These are phyloP conservation scores for Wickerhamiella azymoides DNA, from an alignment of 805 yeast species.

Conservation along the genomic window DNA sequence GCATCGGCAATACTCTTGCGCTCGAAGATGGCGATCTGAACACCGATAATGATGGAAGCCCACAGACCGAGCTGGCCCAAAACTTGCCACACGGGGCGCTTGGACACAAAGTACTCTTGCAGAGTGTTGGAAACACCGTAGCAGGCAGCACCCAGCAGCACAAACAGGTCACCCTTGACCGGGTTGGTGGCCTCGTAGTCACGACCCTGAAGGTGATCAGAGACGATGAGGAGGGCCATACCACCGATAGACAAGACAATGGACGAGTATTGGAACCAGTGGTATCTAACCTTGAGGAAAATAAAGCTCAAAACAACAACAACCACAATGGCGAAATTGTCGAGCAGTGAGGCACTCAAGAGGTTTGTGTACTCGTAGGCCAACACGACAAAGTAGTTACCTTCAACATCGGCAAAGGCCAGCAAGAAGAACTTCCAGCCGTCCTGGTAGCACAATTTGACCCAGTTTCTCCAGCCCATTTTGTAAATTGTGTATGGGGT, in stretches of 20 bases:
- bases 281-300: conserved; percentile 32
- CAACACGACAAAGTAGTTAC: conserved; percentile 33
- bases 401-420: conserved; percentile 34
- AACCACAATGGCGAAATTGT: conserved; percentile 33
- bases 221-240: conserved; percentile 30
- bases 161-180: conserved; percentile 33
- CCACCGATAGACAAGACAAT: conserved; percentile 31
- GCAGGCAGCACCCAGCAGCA: conserved; percentile 32
- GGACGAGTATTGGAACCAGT: conserved; percentile 33
- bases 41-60: conserved; percentile 31
- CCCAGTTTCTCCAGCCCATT: conserved; percentile 28
- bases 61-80: conserved; percentile 32
- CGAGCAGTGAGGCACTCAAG: conserved; percentile 31
- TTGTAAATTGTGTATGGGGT: conserved; percentile 29
- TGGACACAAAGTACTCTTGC: conserved; percentile 33
- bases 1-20: conserved; percentile 27
- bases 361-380: conserved; percentile 33
- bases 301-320: conserved; percentile 31
- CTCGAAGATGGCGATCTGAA: conserved; percentile 32
- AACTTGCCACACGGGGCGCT: conserved; percentile 33
- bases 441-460: conserved; percentile 22
- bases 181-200: conserved; percentile 28
- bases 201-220: conserved; percentile 30
- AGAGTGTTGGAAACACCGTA: conserved; percentile 33
- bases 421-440: conserved; percentile 32